phyloP scores from a whole-genome alignment of 2,329 filamentous ascomycete species.

The Ophidiomyces ophidiicola region DNA sequence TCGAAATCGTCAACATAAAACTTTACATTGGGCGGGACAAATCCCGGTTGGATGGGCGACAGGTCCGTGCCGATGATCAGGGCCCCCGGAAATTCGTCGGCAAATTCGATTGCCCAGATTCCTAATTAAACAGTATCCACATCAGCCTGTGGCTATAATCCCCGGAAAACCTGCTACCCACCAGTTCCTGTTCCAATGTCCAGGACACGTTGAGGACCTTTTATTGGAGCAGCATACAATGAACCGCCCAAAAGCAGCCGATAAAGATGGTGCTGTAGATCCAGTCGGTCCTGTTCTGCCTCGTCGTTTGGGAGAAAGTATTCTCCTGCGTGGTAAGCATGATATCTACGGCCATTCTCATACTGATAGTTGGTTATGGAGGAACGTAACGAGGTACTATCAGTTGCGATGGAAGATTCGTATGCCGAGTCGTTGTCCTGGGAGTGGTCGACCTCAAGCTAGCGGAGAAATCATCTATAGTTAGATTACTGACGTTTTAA shows the following conservation, averaged over 20 bases:
- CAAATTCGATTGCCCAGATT: slow-evolving; percentile 14
- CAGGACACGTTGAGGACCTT: slow-evolving; percentile 38
- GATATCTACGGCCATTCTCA: slow-evolving; percentile 35
- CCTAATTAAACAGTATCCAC: neutral
- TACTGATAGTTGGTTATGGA: slow-evolving; percentile 18
- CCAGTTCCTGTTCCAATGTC: slow-evolving; percentile 50
- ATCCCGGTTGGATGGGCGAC: slow-evolving; percentile 53
- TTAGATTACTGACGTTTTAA: neutral
- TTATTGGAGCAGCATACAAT: slow-evolving; percentile 38
- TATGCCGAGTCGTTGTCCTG: slow-evolving; percentile 7
- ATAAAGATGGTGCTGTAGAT: slow-evolving; percentile 45
- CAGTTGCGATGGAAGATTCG: slow-evolving; percentile 6
- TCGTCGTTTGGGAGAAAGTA: slow-evolving; percentile 43
- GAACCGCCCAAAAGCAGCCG: slow-evolving; percentile 35
- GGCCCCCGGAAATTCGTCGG: slow-evolving; percentile 12
- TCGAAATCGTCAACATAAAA: slow-evolving; percentile 62
- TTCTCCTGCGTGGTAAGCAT: slow-evolving; percentile 34
- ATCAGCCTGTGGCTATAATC: neutral
- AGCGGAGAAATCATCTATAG: neutral
- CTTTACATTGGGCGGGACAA: slow-evolving; percentile 59
- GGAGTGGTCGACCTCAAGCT: slow-evolving; percentile 9
- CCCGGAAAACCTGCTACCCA: neutral
- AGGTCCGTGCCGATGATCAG: slow-evolving; percentile 33
- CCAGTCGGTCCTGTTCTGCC: slow-evolving; percentile 43
- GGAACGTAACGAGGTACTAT: slow-evolving; percentile 11